Base-by-base conservation (phyloP, 129 eudicot species). In the Tanacetum coccineum region DNA sequence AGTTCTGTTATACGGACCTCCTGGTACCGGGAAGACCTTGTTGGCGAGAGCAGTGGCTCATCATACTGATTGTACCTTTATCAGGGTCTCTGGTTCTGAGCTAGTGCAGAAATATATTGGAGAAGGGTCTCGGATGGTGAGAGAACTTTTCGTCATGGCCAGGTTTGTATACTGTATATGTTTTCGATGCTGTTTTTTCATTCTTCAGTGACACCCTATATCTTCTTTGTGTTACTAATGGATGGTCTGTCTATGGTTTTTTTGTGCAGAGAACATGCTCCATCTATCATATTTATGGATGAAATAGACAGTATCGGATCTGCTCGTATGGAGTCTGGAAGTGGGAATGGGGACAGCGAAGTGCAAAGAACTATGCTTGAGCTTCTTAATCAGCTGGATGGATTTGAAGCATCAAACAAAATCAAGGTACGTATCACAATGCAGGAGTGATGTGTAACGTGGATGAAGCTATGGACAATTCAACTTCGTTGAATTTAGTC, bases 331-430 rank as follows among this genome's bases (percentile, higher is more conserved):
- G 94, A 89, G 67, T 89, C 96, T 72, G 94, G 96, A 13, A 81
- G 90, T 49, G 94, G 96, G 68, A 89, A 85, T 79, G 94, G 94
- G 36, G 96, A 89, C 59, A 89, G 94, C 83, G 96, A 89, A 74
- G 96, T 89, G 40, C 90, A 86, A 62, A 30, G 94, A 70, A 89
- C 96, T 3, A 81, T 89, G 96, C 74, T 86, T 61, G 93, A 89
- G 78, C 96, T 89, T 70, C 94, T 89, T 52, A 89, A 85, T 66
- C 96, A 89, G 44, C 78, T 89, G 54, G 94, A 89, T 72, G 96
- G 96, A 6, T 85, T 89, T 75, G 96, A 89, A 78, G 96, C 96
- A 70, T 88, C 96, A 20, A 88, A 88, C 64, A 85, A 85, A 72
- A 88, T 88, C 73, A 57, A 57, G 62, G 59, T 53, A 53, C 12